Evolutionary conservation across 768 basidiomycete species (phyloP), one percentile per base, ranked within the genome.

Genomic region (Tylopilus felleus): DNA sequence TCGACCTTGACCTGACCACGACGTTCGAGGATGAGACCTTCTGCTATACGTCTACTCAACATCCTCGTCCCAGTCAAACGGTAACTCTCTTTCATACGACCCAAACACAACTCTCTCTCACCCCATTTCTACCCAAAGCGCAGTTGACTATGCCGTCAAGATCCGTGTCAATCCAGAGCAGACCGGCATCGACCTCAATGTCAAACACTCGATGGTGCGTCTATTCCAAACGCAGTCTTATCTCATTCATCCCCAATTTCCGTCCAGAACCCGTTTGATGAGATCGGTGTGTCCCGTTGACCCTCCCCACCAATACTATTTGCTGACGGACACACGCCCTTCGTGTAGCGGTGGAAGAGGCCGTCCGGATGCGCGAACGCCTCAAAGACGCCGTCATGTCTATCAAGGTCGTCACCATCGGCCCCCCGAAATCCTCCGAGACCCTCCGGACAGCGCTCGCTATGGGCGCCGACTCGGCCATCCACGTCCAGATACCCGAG

Each of bases 181-280:
- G 67, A 97, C 93, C 33, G 97, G 94, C 14, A 84, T 99, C 39
- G 96, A 99, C 77, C 86, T 90, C 52, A 93, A 88, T 71, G 96
- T 97, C 62, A 99, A 99, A 80, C 97, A 99, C 74, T 95, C 93
- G 2, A 98, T 99, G 95, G 96, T 94, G 60, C 61, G 85, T 63
- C 39, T 8, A 35, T 13, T 35, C 29, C 38, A 33, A 22, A 14
- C 4, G 9, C 21, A 13, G 5, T 10, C 12, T 29, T 33, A 21
- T 21, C 57, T 31, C 19, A 9, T 56, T 29, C 23, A 39, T 55
- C 45, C 36, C 17, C 39, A 22, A 12, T n/a, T 41, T 13, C 10
- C 21, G 36, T 14, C 52, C 64, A 98, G 95, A 98, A 98, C 72
- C 96, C 97, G 0, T 98, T 98, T 65, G 96, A 98, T 69, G 97